Conservation (phyloP, 192 early-diverging fungal species). For the Piromyces sp. region DNA sequence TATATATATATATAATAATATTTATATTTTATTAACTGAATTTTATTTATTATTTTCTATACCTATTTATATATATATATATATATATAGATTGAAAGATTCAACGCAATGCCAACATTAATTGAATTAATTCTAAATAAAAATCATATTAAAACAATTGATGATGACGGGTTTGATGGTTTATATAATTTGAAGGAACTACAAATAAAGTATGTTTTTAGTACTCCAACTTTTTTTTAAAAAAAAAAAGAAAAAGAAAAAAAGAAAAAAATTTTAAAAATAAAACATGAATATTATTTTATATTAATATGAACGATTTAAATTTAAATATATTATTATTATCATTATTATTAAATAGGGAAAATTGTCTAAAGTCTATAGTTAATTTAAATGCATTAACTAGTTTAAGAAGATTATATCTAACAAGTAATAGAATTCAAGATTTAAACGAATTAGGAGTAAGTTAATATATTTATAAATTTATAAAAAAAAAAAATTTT, state of each 20-base stretch:
- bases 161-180: slow-evolving; percentile 27
- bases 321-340: too few relatives aligned
- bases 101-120: slow-evolving; percentile 32
- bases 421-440: slow-evolving; percentile 28
- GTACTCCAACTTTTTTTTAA: too few relatives aligned
- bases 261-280: slow-evolving; percentile 4
- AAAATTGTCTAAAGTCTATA: slow-evolving; percentile 33
- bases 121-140: slow-evolving; percentile 35
- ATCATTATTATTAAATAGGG: slow-evolving; percentile 10
- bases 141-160: slow-evolving; percentile 37
- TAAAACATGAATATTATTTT: too few relatives aligned
- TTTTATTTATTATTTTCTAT: too few relatives aligned
- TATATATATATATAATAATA: too few relatives aligned
- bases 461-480: neutral
- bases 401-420: slow-evolving; percentile 24
- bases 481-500: too few relatives aligned
- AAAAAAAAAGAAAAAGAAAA: too few relatives aligned
- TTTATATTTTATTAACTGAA: too few relatives aligned
- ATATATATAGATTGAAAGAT: slow-evolving; percentile 32
- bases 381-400: slow-evolving; percentile 34
- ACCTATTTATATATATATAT: too few relatives aligned
- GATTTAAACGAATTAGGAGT: slow-evolving; percentile 39
- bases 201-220: slow-evolving; percentile 35
- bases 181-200: slow-evolving; percentile 31
- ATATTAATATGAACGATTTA: too few relatives aligned